Percentiles rank a stretch among this genome's conserved stretches.
phyloP scores from a whole-genome alignment of 208 protist genomes.

The Angomonas ambiguus region DNA sequence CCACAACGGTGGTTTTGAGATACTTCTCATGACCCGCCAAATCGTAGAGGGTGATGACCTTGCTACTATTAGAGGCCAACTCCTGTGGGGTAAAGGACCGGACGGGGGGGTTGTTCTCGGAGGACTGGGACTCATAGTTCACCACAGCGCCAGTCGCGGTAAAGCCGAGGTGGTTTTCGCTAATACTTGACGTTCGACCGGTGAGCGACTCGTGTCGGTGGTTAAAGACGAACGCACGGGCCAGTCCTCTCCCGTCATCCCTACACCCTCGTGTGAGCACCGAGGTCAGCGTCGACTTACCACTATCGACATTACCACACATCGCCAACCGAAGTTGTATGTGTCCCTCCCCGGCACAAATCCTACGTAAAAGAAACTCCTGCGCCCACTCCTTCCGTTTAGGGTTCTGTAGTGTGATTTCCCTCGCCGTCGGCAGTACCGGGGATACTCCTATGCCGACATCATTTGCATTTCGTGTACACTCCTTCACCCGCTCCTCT shows the following conservation, averaged over 20 bases:
- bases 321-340: slow-evolving; percentile 88
- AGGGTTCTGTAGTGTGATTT: slow-evolving; percentile 22
- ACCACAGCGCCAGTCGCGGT: slow-evolving; percentile 88
- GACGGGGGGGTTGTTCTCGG: neutral
- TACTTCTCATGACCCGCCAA: slow-evolving; percentile 97
- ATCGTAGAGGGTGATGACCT: slow-evolving; percentile 96
- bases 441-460: slow-evolving; percentile 31
- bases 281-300: slow-evolving; percentile 90
- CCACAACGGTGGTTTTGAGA: slow-evolving; percentile 97
- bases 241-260: slow-evolving; percentile 86
- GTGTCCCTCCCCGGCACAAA: slow-evolving; percentile 31
- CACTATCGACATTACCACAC: slow-evolving; percentile 93
- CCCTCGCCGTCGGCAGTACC: slow-evolving; percentile 47
- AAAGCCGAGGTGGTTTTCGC: slow-evolving; percentile 96
- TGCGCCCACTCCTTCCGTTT: slow-evolving; percentile 39
- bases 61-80: slow-evolving; percentile 75
- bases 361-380: slow-evolving; percentile 71
- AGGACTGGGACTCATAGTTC: slow-evolving; percentile 61
- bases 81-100: slow-evolving; percentile 64
- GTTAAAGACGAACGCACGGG: slow-evolving; percentile 88
- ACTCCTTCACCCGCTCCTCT: slow-evolving; percentile 21
- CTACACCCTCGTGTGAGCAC: slow-evolving; percentile 87
- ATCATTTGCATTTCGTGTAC: slow-evolving; percentile 23
- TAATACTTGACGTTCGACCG: slow-evolving; percentile 94
- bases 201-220: slow-evolving; percentile 95